Evolutionary conservation across 768 basidiomycete genomes (phyloP).

Genomic region (Boletus rubropictus): DNA sequence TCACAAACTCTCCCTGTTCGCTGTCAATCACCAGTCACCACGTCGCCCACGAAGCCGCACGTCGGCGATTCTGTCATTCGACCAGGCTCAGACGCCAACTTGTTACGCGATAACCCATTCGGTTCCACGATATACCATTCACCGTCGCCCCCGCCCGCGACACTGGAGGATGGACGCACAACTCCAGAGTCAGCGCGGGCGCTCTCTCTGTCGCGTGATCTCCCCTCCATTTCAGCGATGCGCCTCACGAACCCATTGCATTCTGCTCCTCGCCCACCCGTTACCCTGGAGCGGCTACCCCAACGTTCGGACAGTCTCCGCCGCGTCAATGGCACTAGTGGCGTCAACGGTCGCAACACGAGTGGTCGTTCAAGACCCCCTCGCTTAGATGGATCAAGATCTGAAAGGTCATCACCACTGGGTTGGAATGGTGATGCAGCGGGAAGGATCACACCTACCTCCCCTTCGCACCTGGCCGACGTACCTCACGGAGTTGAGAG

Average conservation of each 20-base stretch:
- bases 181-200: conserved; percentile 39
- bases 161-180: conserved; percentile 29
- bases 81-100: conserved; percentile 22
- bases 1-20: conserved; percentile 27
- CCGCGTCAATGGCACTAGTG: conserved; percentile 10
- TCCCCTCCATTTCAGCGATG: not conserved
- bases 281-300: conserved; percentile 33
- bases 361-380: conserved; percentile 10
- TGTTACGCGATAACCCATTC: conserved; percentile 26
- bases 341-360: not conserved
- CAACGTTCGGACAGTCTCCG: conserved; percentile 30
- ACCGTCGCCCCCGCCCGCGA: conserved; percentile 37
- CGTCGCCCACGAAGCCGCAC: conserved; percentile 15
- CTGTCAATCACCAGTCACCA: conserved; percentile 20
- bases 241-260: conserved; percentile 17
- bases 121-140: conserved; percentile 29
- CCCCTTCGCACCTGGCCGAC: conserved; percentile 60
- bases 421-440: conserved; percentile 20
- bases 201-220: conserved; percentile 33
- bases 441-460: conserved; percentile 36
- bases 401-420: conserved; percentile 18
- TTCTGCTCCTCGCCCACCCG: conserved; percentile 20
- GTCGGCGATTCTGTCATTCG: conserved; percentile 16
- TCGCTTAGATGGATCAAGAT: conserved; percentile 17
- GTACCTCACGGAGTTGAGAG: conserved; percentile 72